Conservation (phyloP, 306 rosid species). For the Benincasa hispida region DNA sequence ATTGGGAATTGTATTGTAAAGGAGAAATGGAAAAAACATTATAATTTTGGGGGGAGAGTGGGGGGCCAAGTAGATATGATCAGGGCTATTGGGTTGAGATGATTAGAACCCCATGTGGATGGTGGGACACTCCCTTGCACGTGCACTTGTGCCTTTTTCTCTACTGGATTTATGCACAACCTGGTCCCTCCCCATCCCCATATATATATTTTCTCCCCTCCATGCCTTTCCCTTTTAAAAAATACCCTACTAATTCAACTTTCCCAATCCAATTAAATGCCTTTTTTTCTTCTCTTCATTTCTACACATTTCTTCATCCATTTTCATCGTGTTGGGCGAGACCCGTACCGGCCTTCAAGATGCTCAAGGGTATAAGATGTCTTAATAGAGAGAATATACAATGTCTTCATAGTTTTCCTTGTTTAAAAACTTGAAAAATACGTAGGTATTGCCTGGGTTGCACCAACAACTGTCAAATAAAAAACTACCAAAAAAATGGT, state of each 20-base stretch:
- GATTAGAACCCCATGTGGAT: conserved; percentile 61
- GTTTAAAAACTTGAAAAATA: no score
- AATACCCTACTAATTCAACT: neutral
- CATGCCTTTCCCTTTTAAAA: neutral
- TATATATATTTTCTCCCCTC: neutral
- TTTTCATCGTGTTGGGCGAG: no score
- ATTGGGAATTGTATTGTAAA: neutral
- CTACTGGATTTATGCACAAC: conserved; percentile 21
- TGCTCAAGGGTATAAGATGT: no score
- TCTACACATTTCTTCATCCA: neutral
- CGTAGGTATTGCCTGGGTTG: no score
- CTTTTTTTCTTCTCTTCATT: neutral
- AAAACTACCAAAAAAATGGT: no score
- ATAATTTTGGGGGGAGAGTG: conserved; percentile 5
- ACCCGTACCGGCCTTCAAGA: no score
- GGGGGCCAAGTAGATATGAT: conserved; percentile 34
- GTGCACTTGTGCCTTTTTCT: conserved; percentile 39
- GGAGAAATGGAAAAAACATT: neutral
- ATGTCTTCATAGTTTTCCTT: no score
- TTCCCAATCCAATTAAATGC: neutral
- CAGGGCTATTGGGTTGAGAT: conserved; percentile 14
- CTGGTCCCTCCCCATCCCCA: conserved; percentile 13
- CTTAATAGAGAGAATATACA: no score
- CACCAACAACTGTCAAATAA: no score
- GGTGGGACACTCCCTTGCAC: conserved; percentile 70